These are phyloP conservation scores for Camellia oleifera DNA, from an alignment of 179 eudicot genomes.

Conservation along the genomic window DNA sequence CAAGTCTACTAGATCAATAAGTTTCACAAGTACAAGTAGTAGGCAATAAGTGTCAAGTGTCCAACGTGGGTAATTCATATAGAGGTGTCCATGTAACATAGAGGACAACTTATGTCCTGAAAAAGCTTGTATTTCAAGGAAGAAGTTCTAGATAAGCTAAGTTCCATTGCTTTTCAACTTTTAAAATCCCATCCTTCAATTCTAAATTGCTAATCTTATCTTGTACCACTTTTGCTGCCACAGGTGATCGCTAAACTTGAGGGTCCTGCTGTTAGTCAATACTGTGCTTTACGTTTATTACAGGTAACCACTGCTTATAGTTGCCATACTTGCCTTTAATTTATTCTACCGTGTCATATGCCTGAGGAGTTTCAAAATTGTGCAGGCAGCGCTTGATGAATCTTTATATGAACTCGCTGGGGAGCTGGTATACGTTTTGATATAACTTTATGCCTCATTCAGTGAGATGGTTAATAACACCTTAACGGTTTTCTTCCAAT, in stretches of 20 bases:
- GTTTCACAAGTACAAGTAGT: constrained; percentile 94
- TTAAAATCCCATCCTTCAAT: too few relatives aligned
- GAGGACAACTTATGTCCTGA: constrained; percentile 27
- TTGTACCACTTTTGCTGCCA: constrained; percentile 1
- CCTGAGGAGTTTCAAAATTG: too few relatives aligned
- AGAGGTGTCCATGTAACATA: background rate
- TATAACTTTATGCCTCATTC: constrained; percentile 5
- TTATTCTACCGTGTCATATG: too few relatives aligned
- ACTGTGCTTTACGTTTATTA: constrained; percentile 20
- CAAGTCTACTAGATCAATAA: constrained; percentile 20
- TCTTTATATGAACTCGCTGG: constrained; percentile 91
- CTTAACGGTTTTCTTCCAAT: background rate
- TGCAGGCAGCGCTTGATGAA: too few relatives aligned
- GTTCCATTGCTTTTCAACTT: too few relatives aligned
- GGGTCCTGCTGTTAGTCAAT: constrained; percentile 95
- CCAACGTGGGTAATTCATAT: background rate
- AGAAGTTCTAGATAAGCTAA: too few relatives aligned
- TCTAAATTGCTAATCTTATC: too few relatives aligned
- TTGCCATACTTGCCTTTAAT: too few relatives aligned
- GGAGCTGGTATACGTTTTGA: constrained; percentile 66
- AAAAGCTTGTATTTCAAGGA: constrained; percentile 41
- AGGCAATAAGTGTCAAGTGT: constrained; percentile 21
- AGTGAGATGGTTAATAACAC: background rate
- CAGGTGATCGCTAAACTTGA: constrained; percentile 99
- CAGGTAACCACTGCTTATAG: too few relatives aligned